Percentiles rank a stretch among this genome's conserved stretches.
Conservation (phyloP, 495 filamentous ascomycete genomes). For the Penicillium flavigenum region DNA sequence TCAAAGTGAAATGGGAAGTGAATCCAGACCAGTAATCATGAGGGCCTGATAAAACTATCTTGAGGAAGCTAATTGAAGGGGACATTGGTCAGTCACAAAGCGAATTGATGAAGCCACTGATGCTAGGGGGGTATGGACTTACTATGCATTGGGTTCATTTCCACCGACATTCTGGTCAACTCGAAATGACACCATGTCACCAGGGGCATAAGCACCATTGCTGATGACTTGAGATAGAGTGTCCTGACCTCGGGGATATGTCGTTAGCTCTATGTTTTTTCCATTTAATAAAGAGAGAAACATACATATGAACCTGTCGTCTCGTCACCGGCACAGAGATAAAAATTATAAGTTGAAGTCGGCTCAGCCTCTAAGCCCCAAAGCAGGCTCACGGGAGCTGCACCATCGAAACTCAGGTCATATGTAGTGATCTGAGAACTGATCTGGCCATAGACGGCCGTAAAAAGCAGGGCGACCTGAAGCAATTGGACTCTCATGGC, state of each 20-base stretch:
- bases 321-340: conserved; percentile 66
- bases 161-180: conserved; percentile 51
- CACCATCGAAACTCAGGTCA: conserved; percentile 50
- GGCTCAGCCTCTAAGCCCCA: conserved; percentile 32
- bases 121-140: conserved; percentile 23
- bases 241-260: conserved; percentile 32
- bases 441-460: conserved; percentile 55
- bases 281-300: background rate
- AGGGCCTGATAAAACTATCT: conserved; percentile 55
- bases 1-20: conserved; percentile 66
- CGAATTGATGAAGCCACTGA: background rate
- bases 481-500: conserved; percentile 39
- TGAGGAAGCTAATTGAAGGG: conserved; percentile 56
- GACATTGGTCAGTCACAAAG: conserved; percentile 11
- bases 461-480: conserved; percentile 41
- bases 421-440: conserved; percentile 27
- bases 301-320: conserved; percentile 41
- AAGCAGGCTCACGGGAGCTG: conserved; percentile 44
- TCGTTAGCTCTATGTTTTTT: background rate
- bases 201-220: conserved; percentile 43
- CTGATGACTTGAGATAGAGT: conserved; percentile 43
- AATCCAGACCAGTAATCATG: conserved; percentile 48
- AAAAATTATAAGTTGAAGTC: conserved; percentile 58
- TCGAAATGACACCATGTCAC: conserved; percentile 52
- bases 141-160: conserved; percentile 62